Conservation (phyloP, 106 monocot genomes). For the Xerophyta viscosa region DNA sequence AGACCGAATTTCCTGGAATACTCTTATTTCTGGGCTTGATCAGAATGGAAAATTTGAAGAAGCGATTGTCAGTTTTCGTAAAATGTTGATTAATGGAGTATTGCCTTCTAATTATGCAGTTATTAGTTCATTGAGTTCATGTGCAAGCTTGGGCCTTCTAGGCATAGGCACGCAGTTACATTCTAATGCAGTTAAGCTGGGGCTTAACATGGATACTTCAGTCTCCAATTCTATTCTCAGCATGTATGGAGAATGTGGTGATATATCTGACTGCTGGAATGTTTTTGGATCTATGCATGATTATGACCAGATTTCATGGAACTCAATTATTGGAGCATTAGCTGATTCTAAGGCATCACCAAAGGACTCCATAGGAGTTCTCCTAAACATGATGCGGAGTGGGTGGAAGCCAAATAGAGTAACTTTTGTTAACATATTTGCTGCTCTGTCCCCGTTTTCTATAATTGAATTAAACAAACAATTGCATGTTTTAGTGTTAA, state of each 20-base stretch:
- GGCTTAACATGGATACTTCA: conserved; percentile 62
- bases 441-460: conserved; percentile 48
- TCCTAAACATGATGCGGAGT: conserved; percentile 56
- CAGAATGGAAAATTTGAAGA: conserved; percentile 57
- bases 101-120: conserved; percentile 44
- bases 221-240: conserved; percentile 70
- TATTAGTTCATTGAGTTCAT: conserved; percentile 74
- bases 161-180: conserved; percentile 47
- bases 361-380: conserved; percentile 21
- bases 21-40: conserved; percentile 67
- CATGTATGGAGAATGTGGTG: conserved; percentile 61
- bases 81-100: conserved; percentile 32
- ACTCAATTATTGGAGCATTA: conserved; percentile 70
- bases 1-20: conserved; percentile 84
- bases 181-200: conserved; percentile 47
- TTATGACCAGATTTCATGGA: conserved; percentile 81
- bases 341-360: conserved; percentile 30
- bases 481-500: conserved; percentile 40
- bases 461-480: conserved; percentile 37
- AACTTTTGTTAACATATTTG: conserved; percentile 55
- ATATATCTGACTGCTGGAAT: conserved; percentile 39
- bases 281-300: conserved; percentile 46
- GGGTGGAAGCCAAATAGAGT: conserved; percentile 63
- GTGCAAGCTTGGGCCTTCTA: conserved; percentile 26
- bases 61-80: conserved; percentile 31